phyloP scores from a whole-genome alignment of 1,284 basidiomycete genomes.

The Apiotrichum porosum region DNA sequence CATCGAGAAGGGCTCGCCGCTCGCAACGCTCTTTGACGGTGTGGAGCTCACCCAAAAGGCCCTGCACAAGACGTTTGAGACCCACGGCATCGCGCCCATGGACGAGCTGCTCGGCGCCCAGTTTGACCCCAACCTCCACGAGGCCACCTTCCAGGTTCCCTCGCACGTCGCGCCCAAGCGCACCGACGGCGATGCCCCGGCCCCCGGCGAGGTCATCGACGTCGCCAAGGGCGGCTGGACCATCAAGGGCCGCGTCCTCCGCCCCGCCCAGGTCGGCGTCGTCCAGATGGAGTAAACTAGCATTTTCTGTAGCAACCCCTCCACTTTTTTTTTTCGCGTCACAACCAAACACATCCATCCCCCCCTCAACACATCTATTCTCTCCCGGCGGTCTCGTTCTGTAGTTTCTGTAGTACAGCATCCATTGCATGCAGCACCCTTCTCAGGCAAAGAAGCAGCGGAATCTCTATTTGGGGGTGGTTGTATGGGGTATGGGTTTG shows the following conservation, averaged over 20 bases:
- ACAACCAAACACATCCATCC: too few relatives aligned
- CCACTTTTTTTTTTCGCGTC: too few relatives aligned
- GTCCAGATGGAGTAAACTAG: constrained; percentile 52
- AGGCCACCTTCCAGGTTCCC: constrained; percentile 93
- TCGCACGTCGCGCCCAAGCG: constrained; percentile 60
- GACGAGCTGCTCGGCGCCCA: constrained; percentile 62
- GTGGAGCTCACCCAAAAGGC: constrained; percentile 89
- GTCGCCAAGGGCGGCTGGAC: constrained; percentile 87
- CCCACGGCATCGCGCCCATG: constrained; percentile 88
- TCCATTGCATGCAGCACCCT: too few relatives aligned
- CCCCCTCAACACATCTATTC: too few relatives aligned
- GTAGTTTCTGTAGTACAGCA: too few relatives aligned
- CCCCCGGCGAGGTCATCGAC: constrained; percentile 84
- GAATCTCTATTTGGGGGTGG: too few relatives aligned
- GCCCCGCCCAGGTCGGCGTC: constrained; percentile 95
- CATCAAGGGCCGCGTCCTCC: constrained; percentile 84
- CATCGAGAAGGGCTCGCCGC: constrained; percentile 51
- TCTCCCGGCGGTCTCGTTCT: too few relatives aligned
- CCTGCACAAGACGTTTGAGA: constrained; percentile 81
- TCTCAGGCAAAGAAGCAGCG: too few relatives aligned
- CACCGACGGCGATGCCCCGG: constrained; percentile 42
- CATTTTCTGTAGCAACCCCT: too few relatives aligned
- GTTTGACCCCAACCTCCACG: constrained; percentile 93
- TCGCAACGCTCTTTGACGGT: constrained; percentile 72
- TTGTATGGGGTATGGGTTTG: too few relatives aligned